Percentiles rank a stretch among this genome's conserved stretches.
Conservation (phyloP, 2,329 filamentous ascomycete species). For the Verticillium nonalfalfae region DNA sequence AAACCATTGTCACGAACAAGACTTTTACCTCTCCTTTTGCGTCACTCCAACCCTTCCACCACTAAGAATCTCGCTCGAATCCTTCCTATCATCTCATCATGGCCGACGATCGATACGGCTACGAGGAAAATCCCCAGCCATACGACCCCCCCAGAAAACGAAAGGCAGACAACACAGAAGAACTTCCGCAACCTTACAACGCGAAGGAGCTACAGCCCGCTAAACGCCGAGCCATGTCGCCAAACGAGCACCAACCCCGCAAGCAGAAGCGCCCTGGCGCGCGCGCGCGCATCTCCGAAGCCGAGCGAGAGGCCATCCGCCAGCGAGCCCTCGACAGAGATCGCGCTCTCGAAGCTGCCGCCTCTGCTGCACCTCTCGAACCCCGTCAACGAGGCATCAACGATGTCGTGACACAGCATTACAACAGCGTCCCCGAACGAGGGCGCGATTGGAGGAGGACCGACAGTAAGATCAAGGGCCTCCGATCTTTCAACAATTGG, state of each 20-base stretch:
- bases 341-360: conserved; percentile 29
- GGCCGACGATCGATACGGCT: not conserved
- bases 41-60: too few relatives aligned
- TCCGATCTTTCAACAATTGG: conserved; percentile 98
- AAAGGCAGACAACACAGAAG: conserved; percentile 22
- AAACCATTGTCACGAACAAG: not conserved
- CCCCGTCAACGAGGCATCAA: conserved; percentile 55
- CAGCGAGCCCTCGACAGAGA: conserved; percentile 55
- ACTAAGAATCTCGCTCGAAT: too few relatives aligned
- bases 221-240: conserved; percentile 50
- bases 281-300: conserved; percentile 59
- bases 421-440: conserved; percentile 91
- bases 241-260: conserved; percentile 46
- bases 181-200: conserved; percentile 54
- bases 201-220: conserved; percentile 51
- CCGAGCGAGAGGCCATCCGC: conserved; percentile 62
- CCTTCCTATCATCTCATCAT: not conserved
- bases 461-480: conserved; percentile 89
- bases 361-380: conserved; percentile 27
- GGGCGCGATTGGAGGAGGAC: conserved; percentile 93
- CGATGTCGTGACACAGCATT: conserved; percentile 87
- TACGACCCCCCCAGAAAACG: conserved; percentile 30
- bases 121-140: not conserved
- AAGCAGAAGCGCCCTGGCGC: conserved; percentile 64
- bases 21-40: too few relatives aligned